phyloP scores from a whole-genome alignment of 2,329 filamentous ascomycete genomes.

The Aschersonia sp. region DNA sequence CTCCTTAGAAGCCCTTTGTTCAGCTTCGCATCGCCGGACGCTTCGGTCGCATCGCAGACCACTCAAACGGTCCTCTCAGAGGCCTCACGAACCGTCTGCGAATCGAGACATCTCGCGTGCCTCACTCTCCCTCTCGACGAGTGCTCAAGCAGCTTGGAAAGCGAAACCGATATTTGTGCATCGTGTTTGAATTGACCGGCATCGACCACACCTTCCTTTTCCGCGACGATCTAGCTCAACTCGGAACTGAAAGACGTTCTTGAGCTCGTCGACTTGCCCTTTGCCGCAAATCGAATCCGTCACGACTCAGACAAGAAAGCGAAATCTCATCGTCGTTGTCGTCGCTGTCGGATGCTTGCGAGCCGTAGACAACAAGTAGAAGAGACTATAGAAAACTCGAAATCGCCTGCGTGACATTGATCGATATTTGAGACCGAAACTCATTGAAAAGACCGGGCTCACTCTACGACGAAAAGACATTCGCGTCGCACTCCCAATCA shows the following conservation, averaged over 20 bases:
- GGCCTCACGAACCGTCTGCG: constrained; percentile 4
- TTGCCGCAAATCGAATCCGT: constrained; percentile 18
- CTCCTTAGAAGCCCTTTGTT: constrained; percentile 6
- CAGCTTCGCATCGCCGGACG: constrained; percentile 7
- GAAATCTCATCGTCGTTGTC: constrained; percentile 15
- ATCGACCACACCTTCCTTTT: constrained; percentile 9
- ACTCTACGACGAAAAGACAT: too few relatives aligned
- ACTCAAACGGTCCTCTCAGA: neutral
- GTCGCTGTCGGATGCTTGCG: constrained; percentile 18
- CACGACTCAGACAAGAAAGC: constrained; percentile 20
- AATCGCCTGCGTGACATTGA: constrained; percentile 12
- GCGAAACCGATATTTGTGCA: constrained; percentile 5
- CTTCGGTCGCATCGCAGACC: constrained; percentile 4
- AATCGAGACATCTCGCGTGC: neutral
- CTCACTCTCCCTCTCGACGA: constrained; percentile 3
- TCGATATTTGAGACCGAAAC: constrained; percentile 5
- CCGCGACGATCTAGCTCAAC: constrained; percentile 13
- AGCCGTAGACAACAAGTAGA: constrained; percentile 22
- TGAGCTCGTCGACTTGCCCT: constrained; percentile 14
- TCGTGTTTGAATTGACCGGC: constrained; percentile 8
- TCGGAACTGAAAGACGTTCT: constrained; percentile 28
- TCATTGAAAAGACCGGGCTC: neutral
- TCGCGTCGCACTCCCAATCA: too few relatives aligned
- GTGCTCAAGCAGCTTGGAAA: constrained; percentile 5
- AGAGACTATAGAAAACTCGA: constrained; percentile 10